Evolutionary conservation across 2,329 filamentous ascomycete species (phyloP), one percentile per base, ranked within the genome.

Genomic region (Metarhizium anisopliae): DNA sequence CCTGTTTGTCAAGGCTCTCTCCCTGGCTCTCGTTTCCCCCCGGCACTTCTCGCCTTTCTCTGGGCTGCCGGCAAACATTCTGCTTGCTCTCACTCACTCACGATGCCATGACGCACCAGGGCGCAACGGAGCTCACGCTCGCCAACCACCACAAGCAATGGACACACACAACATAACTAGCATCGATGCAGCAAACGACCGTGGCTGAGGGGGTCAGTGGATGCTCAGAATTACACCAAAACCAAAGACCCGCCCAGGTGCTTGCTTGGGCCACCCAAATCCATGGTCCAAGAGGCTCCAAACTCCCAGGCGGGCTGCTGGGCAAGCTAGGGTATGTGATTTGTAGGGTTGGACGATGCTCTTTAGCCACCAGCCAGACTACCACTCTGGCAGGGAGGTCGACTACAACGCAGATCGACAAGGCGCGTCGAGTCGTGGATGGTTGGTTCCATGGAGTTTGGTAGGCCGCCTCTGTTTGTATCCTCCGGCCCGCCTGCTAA

Each of bases 191-290:
- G 4, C 45, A 14, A 45, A 30, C 45, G 10, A 29, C 25, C 20
- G 45, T 3, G 4, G 11, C 25, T 20, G 40, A 13, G 14, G 14
- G 40, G n/a, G n/a, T 6, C 25, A 30, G 45, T 14, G 45, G 20
- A 30, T 30, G 25, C 45, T 30, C 14, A 18, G 13, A 49, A 47
- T 47, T n/a, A 18, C n/a, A 47, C 7, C 43, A n/a, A 18, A 40
- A 11, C 7, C 45, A 20, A 51, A 38, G 49, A 50, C 29, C 52
- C 52, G 52, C 36, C 13, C 18, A 36, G 29, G 13, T 8, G 35
- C 45, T 50, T 54, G 45, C 52, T 42, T 50, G 30, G 45, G 38
- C 45, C 52, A 54, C 43, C 32, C 11, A 47, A 18, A 47, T 49
- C 20, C 45, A 49, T 36, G 49, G 30, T 14, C 18, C 20, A 51